These are phyloP conservation scores for Gynochthodes officinalis DNA, from an alignment of 257 asterid genomes.

Conservation along the genomic window DNA sequence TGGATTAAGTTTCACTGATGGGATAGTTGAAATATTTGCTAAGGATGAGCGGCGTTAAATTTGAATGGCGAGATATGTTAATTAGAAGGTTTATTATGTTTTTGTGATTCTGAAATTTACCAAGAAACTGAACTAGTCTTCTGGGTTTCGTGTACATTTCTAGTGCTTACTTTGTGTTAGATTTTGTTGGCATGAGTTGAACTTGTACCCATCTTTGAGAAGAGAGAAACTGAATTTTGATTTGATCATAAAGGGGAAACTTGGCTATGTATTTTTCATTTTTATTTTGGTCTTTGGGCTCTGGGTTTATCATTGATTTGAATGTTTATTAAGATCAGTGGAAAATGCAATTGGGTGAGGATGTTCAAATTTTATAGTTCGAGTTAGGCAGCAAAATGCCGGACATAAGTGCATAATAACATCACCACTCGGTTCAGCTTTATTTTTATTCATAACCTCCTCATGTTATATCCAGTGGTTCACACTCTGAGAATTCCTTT, in stretches of 20 bases:
- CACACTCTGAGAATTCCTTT: background rate
- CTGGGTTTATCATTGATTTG: background rate
- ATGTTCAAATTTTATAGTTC: too few relatives aligned
- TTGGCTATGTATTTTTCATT: background rate
- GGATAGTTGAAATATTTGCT: background rate
- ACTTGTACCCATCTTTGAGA: background rate
- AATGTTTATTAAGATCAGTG: background rate
- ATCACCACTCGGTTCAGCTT: background rate
- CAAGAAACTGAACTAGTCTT: background rate
- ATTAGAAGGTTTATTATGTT: background rate
- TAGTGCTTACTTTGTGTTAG: background rate
- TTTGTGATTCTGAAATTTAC: background rate
- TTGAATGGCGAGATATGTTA: background rate
- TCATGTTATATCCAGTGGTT: background rate
- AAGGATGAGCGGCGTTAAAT: background rate
- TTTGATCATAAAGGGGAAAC: background rate
- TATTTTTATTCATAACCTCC: background rate
- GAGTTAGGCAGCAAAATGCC: background rate
- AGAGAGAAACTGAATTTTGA: background rate
- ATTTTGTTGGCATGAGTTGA: background rate
- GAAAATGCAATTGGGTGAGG: background rate
- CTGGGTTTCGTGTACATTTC: background rate
- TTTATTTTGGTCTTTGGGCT: background rate
- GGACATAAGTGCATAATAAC: background rate
- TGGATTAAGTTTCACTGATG: background rate